phyloP scores from a whole-genome alignment of 2,329 filamentous ascomycete species.

The Akanthomyces uredinophilus region DNA sequence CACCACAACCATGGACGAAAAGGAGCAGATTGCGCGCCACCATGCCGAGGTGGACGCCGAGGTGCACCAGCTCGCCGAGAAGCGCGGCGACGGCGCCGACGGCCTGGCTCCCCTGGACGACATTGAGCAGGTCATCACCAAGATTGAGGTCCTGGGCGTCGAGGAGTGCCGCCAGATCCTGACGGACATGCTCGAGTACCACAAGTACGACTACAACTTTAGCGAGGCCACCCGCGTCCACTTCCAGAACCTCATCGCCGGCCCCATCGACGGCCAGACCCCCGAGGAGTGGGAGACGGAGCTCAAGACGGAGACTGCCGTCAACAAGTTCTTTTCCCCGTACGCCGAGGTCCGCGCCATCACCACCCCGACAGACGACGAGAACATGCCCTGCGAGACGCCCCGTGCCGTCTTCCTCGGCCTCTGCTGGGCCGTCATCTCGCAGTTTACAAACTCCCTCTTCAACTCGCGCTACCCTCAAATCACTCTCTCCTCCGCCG shows the following conservation, averaged over 20 bases:
- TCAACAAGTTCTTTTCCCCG: conserved; percentile 13
- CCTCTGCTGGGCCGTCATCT: conserved; percentile 10
- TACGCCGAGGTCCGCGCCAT: conserved; percentile 16
- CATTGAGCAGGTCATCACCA: conserved; percentile 22
- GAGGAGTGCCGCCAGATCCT: conserved; percentile 20
- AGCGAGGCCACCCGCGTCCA: conserved; percentile 18
- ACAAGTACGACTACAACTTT: conserved; percentile 25
- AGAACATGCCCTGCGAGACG: conserved; percentile 10
- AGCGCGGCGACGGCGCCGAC: conserved; percentile 14
- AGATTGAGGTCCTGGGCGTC: conserved; percentile 20
- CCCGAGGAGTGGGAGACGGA: conserved; percentile 12
- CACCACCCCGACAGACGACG: conserved; percentile 5
- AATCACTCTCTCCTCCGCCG: conserved; percentile 6
- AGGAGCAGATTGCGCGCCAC: conserved; percentile 7
- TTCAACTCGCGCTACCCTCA: conserved; percentile 14
- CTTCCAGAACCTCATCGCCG: conserved; percentile 17
- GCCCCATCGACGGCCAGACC: conserved; percentile 18
- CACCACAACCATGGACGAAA: conserved; percentile 1
- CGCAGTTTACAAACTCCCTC: conserved; percentile 13
- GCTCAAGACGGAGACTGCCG: conserved; percentile 11
- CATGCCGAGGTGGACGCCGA: conserved; percentile 1
- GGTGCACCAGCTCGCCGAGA: conserved; percentile 10
- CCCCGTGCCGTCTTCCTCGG: conserved; percentile 10
- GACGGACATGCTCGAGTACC: conserved; percentile 18
- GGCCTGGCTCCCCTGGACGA: conserved; percentile 22